Percentiles rank a stretch among this genome's conserved stretches.
Evolutionary conservation across 805 yeast genomes (phyloP).

Genomic region (Komagataella pseudopastoris): DNA sequence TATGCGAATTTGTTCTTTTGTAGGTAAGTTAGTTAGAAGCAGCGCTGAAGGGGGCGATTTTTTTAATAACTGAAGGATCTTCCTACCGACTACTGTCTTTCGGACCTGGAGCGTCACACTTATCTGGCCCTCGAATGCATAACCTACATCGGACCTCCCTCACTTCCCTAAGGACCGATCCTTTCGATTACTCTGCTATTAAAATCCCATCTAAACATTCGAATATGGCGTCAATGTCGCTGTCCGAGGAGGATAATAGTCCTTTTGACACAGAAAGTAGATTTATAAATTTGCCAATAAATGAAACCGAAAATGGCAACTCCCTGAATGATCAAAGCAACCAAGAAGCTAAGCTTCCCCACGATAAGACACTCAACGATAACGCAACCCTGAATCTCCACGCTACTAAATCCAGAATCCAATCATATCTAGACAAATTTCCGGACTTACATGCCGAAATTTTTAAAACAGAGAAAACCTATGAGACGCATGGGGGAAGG

Average conservation of each 20-base stretch:
- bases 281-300: background rate
- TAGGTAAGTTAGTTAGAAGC: background rate
- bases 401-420: constrained; percentile 13
- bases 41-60: background rate
- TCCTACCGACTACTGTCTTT: background rate
- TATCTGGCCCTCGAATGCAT: background rate
- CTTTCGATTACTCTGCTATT: background rate
- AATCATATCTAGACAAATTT: constrained; percentile 9
- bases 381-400: constrained; percentile 17
- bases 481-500: constrained; percentile 44
- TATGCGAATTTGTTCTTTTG: background rate
- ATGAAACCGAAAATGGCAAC: background rate
- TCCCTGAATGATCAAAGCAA: background rate
- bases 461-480: constrained; percentile 74
- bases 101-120: background rate
- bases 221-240: background rate
- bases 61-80: background rate
- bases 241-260: background rate
- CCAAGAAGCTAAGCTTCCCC: background rate
- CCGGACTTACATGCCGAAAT: constrained; percentile 21
- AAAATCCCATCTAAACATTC: background rate
- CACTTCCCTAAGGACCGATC: background rate
- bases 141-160: background rate
- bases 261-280: background rate
- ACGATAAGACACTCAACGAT: constrained; percentile 5